Percentiles rank a stretch among this genome's conserved stretches.
Conservation (phyloP, 768 basidiomycete genomes). For the Tylopilus plumbeoviolaceoides region DNA sequence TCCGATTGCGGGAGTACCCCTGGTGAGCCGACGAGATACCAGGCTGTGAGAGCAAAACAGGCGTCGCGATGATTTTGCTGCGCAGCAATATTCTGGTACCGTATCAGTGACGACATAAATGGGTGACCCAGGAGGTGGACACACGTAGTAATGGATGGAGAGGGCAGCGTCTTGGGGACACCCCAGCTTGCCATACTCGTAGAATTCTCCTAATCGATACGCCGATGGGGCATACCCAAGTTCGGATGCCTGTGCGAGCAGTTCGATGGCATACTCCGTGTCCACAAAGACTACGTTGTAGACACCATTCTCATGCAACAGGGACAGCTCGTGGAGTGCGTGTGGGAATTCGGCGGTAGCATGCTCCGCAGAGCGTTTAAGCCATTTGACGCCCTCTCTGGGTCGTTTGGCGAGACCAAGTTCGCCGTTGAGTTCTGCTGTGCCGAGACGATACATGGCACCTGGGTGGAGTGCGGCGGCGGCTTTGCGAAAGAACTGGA, state of each 20-base stretch:
- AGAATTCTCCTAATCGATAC: constrained; percentile 94
- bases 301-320: constrained; percentile 95
- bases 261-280: constrained; percentile 89
- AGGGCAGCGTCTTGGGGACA: constrained; percentile 96
- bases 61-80: constrained; percentile 97
- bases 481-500: constrained; percentile 92
- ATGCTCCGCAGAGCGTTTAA: constrained; percentile 93
- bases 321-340: constrained; percentile 89
- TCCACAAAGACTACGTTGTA: constrained; percentile 98
- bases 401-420: constrained; percentile 81
- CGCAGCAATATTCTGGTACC: constrained; percentile 88
- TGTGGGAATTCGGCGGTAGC: constrained; percentile 95
- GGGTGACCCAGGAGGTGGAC: constrained; percentile 30
- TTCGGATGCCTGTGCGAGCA: constrained; percentile 93
- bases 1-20: constrained; percentile 98
- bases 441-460: constrained; percentile 94
- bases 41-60: constrained; percentile 96
- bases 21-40: constrained; percentile 98
- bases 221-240: constrained; percentile 96
- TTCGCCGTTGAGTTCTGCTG: constrained; percentile 94
- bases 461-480: constrained; percentile 89
- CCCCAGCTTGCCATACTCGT: constrained; percentile 98
- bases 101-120: constrained; percentile 12
- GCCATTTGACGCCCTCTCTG: constrained; percentile 97
- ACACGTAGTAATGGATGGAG: constrained; percentile 97